These are phyloP conservation scores for Aphanomyces invadans DNA, from an alignment of 352 stramenopile species.

Conservation along the genomic window DNA sequence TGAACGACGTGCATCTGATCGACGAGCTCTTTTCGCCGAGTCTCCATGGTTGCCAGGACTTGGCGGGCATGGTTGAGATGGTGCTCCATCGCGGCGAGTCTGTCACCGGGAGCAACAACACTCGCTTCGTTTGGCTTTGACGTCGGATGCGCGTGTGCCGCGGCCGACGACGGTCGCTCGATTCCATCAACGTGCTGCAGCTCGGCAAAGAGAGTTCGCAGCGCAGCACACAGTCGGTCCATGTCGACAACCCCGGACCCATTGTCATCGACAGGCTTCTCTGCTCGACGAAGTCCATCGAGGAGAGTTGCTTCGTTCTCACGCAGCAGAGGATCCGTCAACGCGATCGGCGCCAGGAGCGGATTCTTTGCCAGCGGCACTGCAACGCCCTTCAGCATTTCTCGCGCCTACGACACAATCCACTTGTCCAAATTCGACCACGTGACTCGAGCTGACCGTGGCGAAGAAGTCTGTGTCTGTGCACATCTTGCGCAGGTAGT, in stretches of 20 bases:
- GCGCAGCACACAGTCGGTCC: neutral
- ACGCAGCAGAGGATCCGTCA: slow-evolving; percentile 30
- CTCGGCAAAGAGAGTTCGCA: neutral
- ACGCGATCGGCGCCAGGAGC: slow-evolving; percentile 34
- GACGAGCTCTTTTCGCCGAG: slow-evolving; percentile 23
- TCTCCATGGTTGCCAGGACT: neutral
- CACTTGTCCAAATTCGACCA: neutral
- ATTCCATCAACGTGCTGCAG: neutral
- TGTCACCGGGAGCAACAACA: no score
- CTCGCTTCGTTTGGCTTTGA: no score
- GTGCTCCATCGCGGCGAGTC: neutral
- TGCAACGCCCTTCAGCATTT: slow-evolving; percentile 15
- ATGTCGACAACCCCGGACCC: neutral
- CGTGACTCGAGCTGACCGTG: no score
- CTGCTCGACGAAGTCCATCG: neutral
- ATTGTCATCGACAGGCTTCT: neutral
- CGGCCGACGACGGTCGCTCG: neutral
- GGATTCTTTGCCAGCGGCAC: slow-evolving; percentile 58
- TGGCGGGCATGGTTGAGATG: neutral
- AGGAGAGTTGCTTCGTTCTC: slow-evolving; percentile 45
- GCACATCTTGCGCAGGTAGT: slow-evolving; percentile 78
- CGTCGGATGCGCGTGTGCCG: neutral
- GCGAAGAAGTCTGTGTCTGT: slow-evolving; percentile 52
- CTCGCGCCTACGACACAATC: neutral
- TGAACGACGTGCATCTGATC: slow-evolving; percentile 46